Conservation (phyloP, 2,329 filamentous ascomycete species). For the Alternaria ventricosa region DNA sequence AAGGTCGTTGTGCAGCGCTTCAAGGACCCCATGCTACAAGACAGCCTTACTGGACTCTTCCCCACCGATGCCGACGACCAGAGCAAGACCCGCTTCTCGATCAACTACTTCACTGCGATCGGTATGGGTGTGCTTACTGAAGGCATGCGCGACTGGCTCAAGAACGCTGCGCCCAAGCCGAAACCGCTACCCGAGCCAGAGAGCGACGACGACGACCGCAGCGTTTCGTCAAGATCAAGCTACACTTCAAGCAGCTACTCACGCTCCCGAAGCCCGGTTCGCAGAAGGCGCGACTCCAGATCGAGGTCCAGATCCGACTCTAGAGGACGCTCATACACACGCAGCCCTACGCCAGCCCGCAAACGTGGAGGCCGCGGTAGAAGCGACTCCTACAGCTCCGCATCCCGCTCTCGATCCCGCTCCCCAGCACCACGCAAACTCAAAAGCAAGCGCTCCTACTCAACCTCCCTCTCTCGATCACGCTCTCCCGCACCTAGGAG, state of each 20-base stretch:
- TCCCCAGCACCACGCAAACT: conserved; percentile 31
- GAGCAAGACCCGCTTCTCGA: conserved; percentile 91
- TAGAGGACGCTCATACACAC: conserved; percentile 37
- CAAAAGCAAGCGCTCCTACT: conserved; percentile 28
- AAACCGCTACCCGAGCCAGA: conserved; percentile 59
- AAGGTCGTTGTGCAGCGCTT: conserved; percentile 77
- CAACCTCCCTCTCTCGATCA: conserved; percentile 27
- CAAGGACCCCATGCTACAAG: conserved; percentile 75
- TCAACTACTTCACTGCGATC: conserved; percentile 99
- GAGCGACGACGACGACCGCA: conserved; percentile 43
- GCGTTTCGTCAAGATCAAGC: conserved; percentile 42
- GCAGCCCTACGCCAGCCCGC: conserved; percentile 36
- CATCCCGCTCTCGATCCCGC: conserved; percentile 33
- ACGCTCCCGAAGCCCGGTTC: conserved; percentile 30
- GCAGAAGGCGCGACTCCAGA: conserved; percentile 28
- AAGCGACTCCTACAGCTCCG: conserved; percentile 27
- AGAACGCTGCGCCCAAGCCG: conserved; percentile 83
- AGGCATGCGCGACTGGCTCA: conserved; percentile 88
- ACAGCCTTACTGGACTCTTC: conserved; percentile 85
- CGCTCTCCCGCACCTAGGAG: conserved; percentile 30
- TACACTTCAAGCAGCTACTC: conserved; percentile 41
- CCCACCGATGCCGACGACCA: conserved; percentile 80
- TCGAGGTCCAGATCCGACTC: conserved; percentile 37
- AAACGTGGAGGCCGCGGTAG: conserved; percentile 27
- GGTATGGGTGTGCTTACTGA: conserved; percentile 95